Percentiles rank a stretch among this genome's conserved stretches.
Conservation (phyloP, 352 stramenopile species). For the Lagenidium giganteum region DNA sequence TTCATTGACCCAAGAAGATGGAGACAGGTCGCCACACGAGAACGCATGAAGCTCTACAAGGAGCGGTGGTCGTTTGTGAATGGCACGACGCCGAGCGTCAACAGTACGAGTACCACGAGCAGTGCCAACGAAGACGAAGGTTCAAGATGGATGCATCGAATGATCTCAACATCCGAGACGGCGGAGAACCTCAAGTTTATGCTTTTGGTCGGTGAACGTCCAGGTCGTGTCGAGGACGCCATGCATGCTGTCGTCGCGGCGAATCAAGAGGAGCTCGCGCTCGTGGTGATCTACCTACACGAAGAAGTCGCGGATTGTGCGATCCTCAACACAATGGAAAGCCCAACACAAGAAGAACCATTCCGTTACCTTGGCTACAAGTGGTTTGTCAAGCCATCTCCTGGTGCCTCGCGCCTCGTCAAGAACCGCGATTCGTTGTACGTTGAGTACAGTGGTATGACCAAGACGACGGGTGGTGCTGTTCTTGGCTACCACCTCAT, state of each 20-base stretch:
- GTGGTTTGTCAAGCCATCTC: conserved; percentile 43
- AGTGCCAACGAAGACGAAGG: conserved; percentile 5
- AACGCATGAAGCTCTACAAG: conserved; percentile 17
- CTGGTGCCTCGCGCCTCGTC: conserved; percentile 17
- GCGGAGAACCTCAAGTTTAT: conserved; percentile 12
- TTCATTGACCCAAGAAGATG: conserved; percentile 17
- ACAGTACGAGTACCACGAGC: no score
- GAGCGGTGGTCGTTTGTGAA: conserved; percentile 6
- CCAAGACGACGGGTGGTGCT: conserved; percentile 29
- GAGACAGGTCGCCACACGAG: conserved; percentile 15
- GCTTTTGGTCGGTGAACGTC: conserved; percentile 20
- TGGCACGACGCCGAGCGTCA: no score
- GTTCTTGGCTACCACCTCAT: conserved; percentile 49
- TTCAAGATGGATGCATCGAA: no score
- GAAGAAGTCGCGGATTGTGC: conserved; percentile 48
- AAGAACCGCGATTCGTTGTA: conserved; percentile 46
- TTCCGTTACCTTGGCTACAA: conserved; percentile 51
- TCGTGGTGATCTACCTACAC: conserved; percentile 50
- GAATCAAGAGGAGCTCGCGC: conserved; percentile 36
- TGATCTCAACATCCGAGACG: no score
- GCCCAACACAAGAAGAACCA: conserved; percentile 30
- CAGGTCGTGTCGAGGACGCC: conserved; percentile 35
- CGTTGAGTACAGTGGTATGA: conserved; percentile 41
- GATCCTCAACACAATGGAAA: conserved; percentile 43
- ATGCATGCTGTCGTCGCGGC: conserved; percentile 46